phyloP scores from a whole-genome alignment of 805 yeast species.

The Wickerhamomyces kurtzmanii region DNA sequence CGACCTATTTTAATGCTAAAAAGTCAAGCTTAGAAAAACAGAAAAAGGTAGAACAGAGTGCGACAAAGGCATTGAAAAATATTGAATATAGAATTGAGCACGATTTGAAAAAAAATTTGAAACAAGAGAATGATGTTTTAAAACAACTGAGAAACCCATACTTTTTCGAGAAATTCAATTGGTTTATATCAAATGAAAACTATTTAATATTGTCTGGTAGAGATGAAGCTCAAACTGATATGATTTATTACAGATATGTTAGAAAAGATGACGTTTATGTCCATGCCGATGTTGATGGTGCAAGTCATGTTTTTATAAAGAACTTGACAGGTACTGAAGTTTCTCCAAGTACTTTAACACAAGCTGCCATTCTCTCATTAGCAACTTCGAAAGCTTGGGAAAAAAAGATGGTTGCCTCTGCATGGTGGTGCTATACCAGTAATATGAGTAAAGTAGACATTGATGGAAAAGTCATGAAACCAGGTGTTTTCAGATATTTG shows the following conservation, averaged over 20 bases:
- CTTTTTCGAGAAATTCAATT: constrained; percentile 91
- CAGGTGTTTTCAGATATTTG: constrained; percentile 50
- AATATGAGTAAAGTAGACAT: constrained; percentile 64
- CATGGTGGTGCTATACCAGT: constrained; percentile 74
- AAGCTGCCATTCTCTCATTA: constrained; percentile 82
- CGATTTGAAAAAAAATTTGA: constrained; percentile 57
- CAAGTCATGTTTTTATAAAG: constrained; percentile 70
- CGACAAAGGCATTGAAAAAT: constrained; percentile 68
- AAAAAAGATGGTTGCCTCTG: constrained; percentile 66
- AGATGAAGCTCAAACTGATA: constrained; percentile 70
- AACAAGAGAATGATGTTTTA: constrained; percentile 41
- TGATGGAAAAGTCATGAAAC: constrained; percentile 46
- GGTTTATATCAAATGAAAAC: constrained; percentile 92
- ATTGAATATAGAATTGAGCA: constrained; percentile 70
- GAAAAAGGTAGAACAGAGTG: constrained; percentile 67
- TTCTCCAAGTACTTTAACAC: constrained; percentile 81
- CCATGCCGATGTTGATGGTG: constrained; percentile 62
- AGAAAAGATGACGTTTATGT: constrained; percentile 65
- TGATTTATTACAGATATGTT: constrained; percentile 71
- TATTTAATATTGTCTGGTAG: constrained; percentile 82
- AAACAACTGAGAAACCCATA: constrained; percentile 60
- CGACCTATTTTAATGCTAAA: constrained; percentile 68
- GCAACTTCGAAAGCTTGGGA: constrained; percentile 88
- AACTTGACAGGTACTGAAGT: constrained; percentile 67
- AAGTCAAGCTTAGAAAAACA: constrained; percentile 72